Evolutionary conservation across 2,329 filamentous ascomycete species (phyloP).

Genomic region (Alternaria ventricosa): DNA sequence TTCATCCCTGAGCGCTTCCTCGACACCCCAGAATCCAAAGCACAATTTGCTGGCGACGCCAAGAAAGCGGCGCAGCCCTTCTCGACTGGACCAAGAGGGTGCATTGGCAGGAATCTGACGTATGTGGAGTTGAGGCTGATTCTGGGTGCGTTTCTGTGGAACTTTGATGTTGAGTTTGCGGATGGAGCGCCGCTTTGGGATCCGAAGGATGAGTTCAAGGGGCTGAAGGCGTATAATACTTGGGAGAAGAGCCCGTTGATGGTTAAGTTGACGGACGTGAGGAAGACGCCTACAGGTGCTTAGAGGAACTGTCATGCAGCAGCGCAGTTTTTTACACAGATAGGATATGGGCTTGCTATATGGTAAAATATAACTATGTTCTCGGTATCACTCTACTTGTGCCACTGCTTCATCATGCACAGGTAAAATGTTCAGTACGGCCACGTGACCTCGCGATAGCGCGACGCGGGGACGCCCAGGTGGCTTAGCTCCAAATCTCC

Average conservation of each 20-base stretch:
- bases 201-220: slow-evolving; percentile 35
- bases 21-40: slow-evolving; percentile 23
- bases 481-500: slow-evolving; percentile 11
- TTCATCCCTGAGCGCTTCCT: slow-evolving; percentile 49
- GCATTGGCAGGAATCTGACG: slow-evolving; percentile 42
- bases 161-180: slow-evolving; percentile 43
- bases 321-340: no score
- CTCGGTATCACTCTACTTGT: no score
- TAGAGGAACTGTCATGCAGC: background rate
- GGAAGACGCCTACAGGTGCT: slow-evolving; percentile 26
- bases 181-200: slow-evolving; percentile 39
- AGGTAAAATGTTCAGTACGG: no score
- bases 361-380: no score
- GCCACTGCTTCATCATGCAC: no score
- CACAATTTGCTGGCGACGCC: slow-evolving; percentile 26
- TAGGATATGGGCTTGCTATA: no score
- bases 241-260: slow-evolving; percentile 45
- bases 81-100: slow-evolving; percentile 38
- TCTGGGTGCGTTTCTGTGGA: slow-evolving; percentile 41
- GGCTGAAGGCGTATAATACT: slow-evolving; percentile 39
- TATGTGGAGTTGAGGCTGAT: slow-evolving; percentile 47
- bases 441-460: slow-evolving; percentile 19
- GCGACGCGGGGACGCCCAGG: slow-evolving; percentile 11
- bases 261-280: slow-evolving; percentile 39
- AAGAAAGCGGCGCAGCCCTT: slow-evolving; percentile 44